These are phyloP conservation scores for Hypoxylon sp. DNA, from an alignment of 2,329 filamentous ascomycete genomes.

Conservation along the genomic window DNA sequence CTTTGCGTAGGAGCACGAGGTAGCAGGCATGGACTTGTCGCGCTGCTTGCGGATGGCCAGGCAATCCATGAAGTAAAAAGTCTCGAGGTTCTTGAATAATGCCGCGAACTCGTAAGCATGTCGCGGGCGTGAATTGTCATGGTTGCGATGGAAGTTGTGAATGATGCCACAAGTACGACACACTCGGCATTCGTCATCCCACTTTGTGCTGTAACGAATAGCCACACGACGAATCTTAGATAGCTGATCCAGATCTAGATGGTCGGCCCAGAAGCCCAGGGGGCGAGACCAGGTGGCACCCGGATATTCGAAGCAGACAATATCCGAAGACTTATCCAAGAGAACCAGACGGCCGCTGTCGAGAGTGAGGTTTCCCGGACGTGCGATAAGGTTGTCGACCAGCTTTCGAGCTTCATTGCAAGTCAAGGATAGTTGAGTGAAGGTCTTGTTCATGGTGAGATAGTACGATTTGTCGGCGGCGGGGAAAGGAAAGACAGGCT, in stretches of 20 bases:
- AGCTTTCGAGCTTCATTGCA: slow-evolving; percentile 40
- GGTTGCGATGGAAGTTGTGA: slow-evolving; percentile 39
- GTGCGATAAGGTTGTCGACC: slow-evolving; percentile 31
- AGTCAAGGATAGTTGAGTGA: slow-evolving; percentile 37
- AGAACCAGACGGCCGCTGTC: slow-evolving; percentile 39
- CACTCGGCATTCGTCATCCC: slow-evolving; percentile 47
- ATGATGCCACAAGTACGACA: slow-evolving; percentile 49
- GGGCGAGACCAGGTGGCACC: slow-evolving; percentile 27
- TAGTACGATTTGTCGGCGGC: slow-evolving; percentile 45
- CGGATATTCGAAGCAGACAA: slow-evolving; percentile 46
- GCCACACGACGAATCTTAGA: slow-evolving; percentile 51
- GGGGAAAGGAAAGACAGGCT: slow-evolving; percentile 35
- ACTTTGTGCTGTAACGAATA: slow-evolving; percentile 53
- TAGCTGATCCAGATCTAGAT: slow-evolving; percentile 41
- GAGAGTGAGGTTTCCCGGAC: slow-evolving; percentile 39
- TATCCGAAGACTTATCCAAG: slow-evolving; percentile 40
- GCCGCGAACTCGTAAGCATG: slow-evolving; percentile 57
- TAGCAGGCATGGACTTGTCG: slow-evolving; percentile 23
- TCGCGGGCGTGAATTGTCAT: slow-evolving; percentile 46
- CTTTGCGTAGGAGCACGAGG: slow-evolving; percentile 11
- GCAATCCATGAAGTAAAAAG: slow-evolving; percentile 57
- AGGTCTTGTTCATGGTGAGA: slow-evolving; percentile 37
- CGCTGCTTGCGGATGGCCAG: slow-evolving; percentile 48
- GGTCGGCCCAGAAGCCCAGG: slow-evolving; percentile 40
- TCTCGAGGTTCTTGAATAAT: slow-evolving; percentile 52